A percentile compares a stretch with the other conserved stretches of the same genome.
Conservation (phyloP, 805 yeast genomes). For the Candida arabinofermentans region DNA sequence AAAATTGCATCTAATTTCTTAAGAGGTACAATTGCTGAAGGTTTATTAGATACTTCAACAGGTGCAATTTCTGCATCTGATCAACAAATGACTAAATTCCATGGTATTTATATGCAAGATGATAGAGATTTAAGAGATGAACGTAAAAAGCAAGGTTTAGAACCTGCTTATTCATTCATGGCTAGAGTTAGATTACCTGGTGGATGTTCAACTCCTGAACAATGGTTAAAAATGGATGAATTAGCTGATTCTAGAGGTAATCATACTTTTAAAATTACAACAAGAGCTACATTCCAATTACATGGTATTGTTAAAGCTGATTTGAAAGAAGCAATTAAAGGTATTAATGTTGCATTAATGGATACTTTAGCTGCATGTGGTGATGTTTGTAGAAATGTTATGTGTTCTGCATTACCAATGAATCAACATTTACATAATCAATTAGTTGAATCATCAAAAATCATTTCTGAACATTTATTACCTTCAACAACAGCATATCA, state of each 20-base stretch:
- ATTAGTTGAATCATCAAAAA: constrained; percentile 57
- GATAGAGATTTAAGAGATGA: constrained; percentile 94
- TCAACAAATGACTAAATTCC: constrained; percentile 94
- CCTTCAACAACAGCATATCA: constrained; percentile 95
- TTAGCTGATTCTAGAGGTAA: constrained; percentile 81
- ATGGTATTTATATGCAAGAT: constrained; percentile 98
- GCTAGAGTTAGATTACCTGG: constrained; percentile 94
- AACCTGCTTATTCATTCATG: constrained; percentile 97
- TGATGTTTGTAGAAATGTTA: constrained; percentile 95
- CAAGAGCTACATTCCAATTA: constrained; percentile 95
- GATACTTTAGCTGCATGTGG: constrained; percentile 98
- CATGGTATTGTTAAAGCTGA: constrained; percentile 92
- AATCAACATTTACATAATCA: constrained; percentile 80
- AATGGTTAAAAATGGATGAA: constrained; percentile 83
- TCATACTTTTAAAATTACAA: constrained; percentile 89
- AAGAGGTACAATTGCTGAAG: constrained; percentile 92
- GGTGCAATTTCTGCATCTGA: constrained; percentile 90
- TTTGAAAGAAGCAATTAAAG: constrained; percentile 86
- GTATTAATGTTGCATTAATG: constrained; percentile 84
- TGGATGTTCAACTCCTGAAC: constrained; percentile 81
- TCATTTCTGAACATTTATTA: constrained; percentile 74
- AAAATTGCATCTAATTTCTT: constrained; percentile 80
- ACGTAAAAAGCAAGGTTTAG: constrained; percentile 86
- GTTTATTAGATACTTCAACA: constrained; percentile 73
- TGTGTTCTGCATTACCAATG: constrained; percentile 84